Percentiles rank a stretch among this genome's conserved stretches.
phyloP scores from a whole-genome alignment of 1,284 basidiomycete genomes.

The Thecaphora thlaspeos region DNA sequence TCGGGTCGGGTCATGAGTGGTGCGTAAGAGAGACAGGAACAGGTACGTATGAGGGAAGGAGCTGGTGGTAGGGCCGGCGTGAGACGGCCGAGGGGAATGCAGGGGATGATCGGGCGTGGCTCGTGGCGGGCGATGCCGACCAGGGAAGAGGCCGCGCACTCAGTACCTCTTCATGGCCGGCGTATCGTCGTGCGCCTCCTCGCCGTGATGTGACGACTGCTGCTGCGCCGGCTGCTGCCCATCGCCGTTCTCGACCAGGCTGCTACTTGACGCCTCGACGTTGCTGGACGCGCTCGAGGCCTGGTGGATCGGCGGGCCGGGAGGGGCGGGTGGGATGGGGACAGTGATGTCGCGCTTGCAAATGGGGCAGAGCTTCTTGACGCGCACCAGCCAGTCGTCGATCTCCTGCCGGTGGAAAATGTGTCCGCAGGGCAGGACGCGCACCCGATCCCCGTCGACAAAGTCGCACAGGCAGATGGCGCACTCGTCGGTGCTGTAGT shows the following conservation, averaged over 20 bases:
- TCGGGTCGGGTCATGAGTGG: too few species aligned
- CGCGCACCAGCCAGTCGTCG: conserved; percentile 53
- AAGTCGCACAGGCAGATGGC: conserved; percentile 55
- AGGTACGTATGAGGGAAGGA: too few species aligned
- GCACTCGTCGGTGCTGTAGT: conserved; percentile 52
- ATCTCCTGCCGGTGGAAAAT: conserved; percentile 53
- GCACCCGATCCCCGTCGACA: conserved; percentile 51
- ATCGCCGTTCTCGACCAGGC: not conserved
- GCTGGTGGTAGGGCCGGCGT: too few species aligned
- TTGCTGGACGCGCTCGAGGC: not conserved
- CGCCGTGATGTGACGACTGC: not conserved
- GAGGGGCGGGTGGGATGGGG: conserved; percentile 34
- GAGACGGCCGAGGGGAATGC: too few species aligned
- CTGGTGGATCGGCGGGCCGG: conserved; percentile 3
- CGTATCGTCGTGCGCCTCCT: too few species aligned
- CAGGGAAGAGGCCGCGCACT: too few species aligned
- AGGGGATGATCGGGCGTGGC: too few species aligned
- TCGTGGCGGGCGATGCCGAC: too few species aligned
- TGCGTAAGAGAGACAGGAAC: too few species aligned
- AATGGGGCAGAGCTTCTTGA: conserved; percentile 55
- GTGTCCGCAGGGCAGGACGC: conserved; percentile 55
- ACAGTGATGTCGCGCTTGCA: conserved; percentile 55
- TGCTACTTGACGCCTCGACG: not conserved
- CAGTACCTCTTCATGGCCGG: too few species aligned
- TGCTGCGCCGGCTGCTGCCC: not conserved